Evolutionary conservation across 2,329 filamentous ascomycete genomes (phyloP).

Genomic region (Clonostachys byssicola): DNA sequence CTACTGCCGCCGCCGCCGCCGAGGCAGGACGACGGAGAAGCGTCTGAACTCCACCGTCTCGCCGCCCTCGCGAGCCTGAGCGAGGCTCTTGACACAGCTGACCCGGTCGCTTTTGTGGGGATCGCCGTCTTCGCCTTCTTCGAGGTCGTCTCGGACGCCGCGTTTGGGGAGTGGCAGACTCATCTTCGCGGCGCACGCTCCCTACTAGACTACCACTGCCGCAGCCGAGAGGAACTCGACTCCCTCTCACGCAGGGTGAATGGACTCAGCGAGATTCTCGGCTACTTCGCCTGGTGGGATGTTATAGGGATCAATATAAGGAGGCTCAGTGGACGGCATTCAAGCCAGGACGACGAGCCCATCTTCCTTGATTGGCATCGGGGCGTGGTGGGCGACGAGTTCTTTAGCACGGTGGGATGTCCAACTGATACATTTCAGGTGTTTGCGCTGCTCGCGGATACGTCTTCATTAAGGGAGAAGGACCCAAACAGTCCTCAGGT

Average conservation of each 20-base stretch:
- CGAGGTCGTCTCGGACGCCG: conserved; percentile 30
- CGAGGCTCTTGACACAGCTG: conserved; percentile 27
- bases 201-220: conserved; percentile 32
- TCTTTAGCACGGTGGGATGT: conserved; percentile 30
- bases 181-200: conserved; percentile 32
- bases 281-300: conserved; percentile 34
- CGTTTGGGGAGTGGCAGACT: conserved; percentile 30
- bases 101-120: conserved; percentile 34
- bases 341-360: conserved; percentile 6
- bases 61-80: conserved; percentile 28
- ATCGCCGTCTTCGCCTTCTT: conserved; percentile 38
- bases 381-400: conserved; percentile 19
- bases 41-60: conserved; percentile 14
- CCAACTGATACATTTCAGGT: conserved; percentile 27
- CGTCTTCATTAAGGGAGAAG: no score
- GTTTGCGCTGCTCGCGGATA: conserved; percentile 23
- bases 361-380: conserved; percentile 37
- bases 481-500: not conserved
- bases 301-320: conserved; percentile 19
- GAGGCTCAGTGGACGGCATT: not conserved
- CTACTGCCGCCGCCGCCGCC: no score
- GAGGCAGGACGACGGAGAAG: not conserved
- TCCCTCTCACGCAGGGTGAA: conserved; percentile 21
- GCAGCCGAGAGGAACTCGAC: conserved; percentile 22
- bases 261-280: conserved; percentile 28